phyloP scores from a whole-genome alignment of 2,329 filamentous ascomycete species.

The Karstenula rhodostoma region DNA sequence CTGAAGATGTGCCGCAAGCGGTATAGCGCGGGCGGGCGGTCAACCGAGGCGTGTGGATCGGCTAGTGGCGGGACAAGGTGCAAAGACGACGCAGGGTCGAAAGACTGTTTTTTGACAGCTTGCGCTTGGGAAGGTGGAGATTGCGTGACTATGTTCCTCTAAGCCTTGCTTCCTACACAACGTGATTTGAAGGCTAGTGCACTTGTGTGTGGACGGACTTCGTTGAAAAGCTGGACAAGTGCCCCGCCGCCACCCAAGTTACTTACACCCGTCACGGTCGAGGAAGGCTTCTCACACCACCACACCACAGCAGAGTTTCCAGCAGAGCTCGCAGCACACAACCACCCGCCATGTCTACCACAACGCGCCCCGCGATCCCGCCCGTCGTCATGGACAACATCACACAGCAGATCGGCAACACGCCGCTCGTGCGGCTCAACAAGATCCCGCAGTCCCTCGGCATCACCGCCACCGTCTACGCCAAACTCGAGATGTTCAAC shows the following conservation, averaged over 20 bases:
- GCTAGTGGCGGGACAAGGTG: slow-evolving; percentile 13
- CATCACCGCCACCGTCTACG: slow-evolving; percentile 87
- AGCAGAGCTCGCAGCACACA: not conserved
- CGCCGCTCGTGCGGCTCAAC: slow-evolving; percentile 93
- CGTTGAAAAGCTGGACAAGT: not conserved
- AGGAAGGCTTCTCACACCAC: no score
- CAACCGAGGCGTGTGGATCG: not conserved
- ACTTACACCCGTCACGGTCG: not conserved
- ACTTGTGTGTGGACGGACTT: slow-evolving; percentile 1
- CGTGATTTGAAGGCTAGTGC: not conserved
- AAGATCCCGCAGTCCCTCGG: slow-evolving; percentile 90
- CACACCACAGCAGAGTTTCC: not conserved
- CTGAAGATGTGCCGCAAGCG: not conserved
- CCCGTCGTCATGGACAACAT: slow-evolving; percentile 71
- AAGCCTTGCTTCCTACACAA: not conserved
- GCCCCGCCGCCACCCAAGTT: not conserved
- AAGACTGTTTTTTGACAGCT: slow-evolving; percentile 12
- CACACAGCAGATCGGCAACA: slow-evolving; percentile 91
- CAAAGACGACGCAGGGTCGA: not conserved
- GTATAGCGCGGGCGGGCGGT: not conserved
- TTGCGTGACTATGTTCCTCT: not conserved
- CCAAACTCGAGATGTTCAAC: slow-evolving; percentile 92
- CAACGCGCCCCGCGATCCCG: slow-evolving; percentile 59
- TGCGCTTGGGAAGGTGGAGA: not conserved
- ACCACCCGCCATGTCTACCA: slow-evolving; percentile 54